Evolutionary conservation across 1,284 basidiomycete genomes (phyloP).

Genomic region (Cryptococcus depauperatus): DNA sequence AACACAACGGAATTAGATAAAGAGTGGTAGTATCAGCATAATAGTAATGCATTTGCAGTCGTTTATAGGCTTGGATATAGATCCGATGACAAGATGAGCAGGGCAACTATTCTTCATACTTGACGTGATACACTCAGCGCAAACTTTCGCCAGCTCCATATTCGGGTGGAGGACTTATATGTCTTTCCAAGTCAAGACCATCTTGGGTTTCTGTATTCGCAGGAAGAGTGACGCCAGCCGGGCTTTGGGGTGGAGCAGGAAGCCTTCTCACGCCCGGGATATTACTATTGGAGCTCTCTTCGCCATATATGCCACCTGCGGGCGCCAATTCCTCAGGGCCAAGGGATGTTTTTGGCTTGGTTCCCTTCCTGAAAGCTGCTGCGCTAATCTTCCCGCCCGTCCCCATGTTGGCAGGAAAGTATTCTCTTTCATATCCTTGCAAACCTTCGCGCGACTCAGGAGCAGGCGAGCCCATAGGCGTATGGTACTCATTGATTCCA

Average conservation of each 20-base stretch:
- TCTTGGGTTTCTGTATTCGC: conserved; percentile 5
- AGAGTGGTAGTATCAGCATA: too few relatives aligned
- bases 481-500: conserved; percentile 12
- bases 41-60: too few relatives aligned
- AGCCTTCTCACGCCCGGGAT: conserved; percentile 10
- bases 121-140: too few relatives aligned
- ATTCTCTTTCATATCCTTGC: background rate
- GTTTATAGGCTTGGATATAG: too few relatives aligned
- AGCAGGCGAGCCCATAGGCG: conserved; percentile 8
- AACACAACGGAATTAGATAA: too few relatives aligned
- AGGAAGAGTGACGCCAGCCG: conserved; percentile 7
- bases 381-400: conserved; percentile 30
- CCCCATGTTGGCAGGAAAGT: background rate
- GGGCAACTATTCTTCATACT: too few relatives aligned
- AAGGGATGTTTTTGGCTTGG: conserved; percentile 13
- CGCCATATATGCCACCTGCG: background rate
- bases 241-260: conserved; percentile 11
- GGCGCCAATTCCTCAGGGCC: conserved; percentile 8
- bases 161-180: conserved; percentile 5
- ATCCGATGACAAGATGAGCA: too few relatives aligned
- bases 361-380: conserved; percentile 25
- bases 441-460: conserved; percentile 1
- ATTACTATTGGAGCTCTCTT: background rate
- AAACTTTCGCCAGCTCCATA: conserved; percentile 5
- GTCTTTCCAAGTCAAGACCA: background rate